Evolutionary conservation across 1,284 basidiomycete genomes (phyloP).

Genomic region (Quambalaria eucalypti): DNA sequence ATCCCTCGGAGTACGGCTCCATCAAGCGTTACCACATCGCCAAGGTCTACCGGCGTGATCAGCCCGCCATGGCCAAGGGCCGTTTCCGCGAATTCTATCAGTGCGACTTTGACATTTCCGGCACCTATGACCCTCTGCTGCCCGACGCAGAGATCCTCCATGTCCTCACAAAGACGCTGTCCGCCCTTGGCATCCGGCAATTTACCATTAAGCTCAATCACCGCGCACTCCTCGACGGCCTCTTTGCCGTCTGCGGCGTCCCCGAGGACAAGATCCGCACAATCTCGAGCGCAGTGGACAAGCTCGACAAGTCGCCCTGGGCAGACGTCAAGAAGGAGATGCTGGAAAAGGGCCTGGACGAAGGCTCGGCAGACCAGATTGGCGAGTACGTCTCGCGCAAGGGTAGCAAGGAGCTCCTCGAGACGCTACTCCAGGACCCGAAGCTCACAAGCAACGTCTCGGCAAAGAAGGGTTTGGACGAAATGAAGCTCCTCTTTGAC

Average conservation of each 20-base stretch:
- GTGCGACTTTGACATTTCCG: conserved; percentile 96
- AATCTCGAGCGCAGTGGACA: conserved; percentile 97
- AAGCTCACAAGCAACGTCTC: conserved; percentile 62
- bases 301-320: conserved; percentile 92
- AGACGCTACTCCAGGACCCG: conserved; percentile 62
- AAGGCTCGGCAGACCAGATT: conserved; percentile 80
- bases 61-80: conserved; percentile 94
- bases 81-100: conserved; percentile 98
- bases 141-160: conserved; percentile 87
- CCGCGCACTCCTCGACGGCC: conserved; percentile 91
- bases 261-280: conserved; percentile 78
- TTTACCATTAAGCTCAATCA: conserved; percentile 92
- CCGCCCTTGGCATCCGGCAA: conserved; percentile 69
- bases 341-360: conserved; percentile 85
- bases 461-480: conserved; percentile 72
- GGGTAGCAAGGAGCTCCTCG: conserved; percentile 70
- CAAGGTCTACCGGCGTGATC: conserved; percentile 94
- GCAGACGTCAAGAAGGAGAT: conserved; percentile 87
- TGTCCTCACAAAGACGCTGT: conserved; percentile 71
- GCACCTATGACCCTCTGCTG: conserved; percentile 80
- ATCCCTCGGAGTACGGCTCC: conserved; percentile 59
- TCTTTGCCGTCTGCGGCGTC: conserved; percentile 94
- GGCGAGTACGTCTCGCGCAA: conserved; percentile 93
- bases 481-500: conserved; percentile 79
- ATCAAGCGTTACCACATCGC: conserved; percentile 93